These are phyloP conservation scores for Mucor plumbeus DNA, from an alignment of 371 early-diverging fungal species.

Conservation along the genomic window DNA sequence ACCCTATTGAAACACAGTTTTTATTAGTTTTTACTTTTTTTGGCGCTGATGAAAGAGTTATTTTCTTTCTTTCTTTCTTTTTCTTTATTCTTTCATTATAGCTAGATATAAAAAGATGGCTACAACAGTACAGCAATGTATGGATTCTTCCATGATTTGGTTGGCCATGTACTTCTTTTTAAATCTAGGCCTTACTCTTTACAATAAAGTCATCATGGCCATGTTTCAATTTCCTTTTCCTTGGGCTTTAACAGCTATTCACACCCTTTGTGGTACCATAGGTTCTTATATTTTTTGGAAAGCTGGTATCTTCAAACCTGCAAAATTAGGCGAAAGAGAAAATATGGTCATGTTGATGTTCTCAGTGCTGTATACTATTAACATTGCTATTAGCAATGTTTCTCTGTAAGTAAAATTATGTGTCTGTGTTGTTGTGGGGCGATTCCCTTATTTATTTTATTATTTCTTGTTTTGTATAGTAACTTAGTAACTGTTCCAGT, in stretches of 20 bases:
- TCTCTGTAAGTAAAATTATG: constrained; percentile 68
- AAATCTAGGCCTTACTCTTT: constrained; percentile 83
- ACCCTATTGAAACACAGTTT: constrained; percentile 9
- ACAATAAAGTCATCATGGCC: constrained; percentile 85
- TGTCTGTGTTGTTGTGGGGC: neutral
- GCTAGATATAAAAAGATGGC: constrained; percentile 11
- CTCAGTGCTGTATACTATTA: constrained; percentile 87
- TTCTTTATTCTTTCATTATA: neutral
- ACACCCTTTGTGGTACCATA: constrained; percentile 74
- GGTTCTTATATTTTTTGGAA: constrained; percentile 64
- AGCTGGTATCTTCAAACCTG: constrained; percentile 66
- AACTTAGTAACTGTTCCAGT: constrained; percentile 56
- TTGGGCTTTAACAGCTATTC: constrained; percentile 89
- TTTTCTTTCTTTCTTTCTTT: neutral
- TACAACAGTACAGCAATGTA: constrained; percentile 14
- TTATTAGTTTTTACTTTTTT: neutral
- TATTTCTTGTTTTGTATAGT: constrained; percentile 18
- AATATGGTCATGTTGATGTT: constrained; percentile 77
- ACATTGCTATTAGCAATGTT: constrained; percentile 88
- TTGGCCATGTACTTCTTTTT: constrained; percentile 77
- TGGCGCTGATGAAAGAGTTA: too few relatives aligned
- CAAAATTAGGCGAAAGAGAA: constrained; percentile 65
- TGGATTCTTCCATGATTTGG: constrained; percentile 64
- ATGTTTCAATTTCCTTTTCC: constrained; percentile 81
- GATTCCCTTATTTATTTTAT: neutral